Conservation (phyloP, 2,329 filamentous ascomycete genomes). For the Cladosporium sp. region DNA sequence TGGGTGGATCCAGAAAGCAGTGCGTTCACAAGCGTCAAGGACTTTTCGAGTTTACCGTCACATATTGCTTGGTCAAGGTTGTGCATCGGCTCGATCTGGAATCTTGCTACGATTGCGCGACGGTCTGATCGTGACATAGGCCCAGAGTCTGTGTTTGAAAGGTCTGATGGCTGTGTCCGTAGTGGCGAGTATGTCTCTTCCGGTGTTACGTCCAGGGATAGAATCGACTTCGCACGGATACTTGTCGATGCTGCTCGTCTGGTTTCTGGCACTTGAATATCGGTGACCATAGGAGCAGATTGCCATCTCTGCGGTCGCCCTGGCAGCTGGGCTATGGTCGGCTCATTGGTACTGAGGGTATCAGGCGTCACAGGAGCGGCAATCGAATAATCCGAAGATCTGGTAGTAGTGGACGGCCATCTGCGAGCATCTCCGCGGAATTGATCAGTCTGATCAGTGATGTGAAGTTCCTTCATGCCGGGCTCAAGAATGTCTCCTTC, state of each 20-base stretch:
- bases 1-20: not conserved
- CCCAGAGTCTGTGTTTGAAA: not conserved
- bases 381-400: not conserved
- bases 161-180: too few species aligned
- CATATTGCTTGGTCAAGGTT: not conserved
- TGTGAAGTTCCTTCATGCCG: not conserved
- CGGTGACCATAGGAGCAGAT: not conserved
- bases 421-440: not conserved
- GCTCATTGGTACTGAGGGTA: too few species aligned
- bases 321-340: not conserved
- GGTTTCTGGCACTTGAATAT: not conserved
- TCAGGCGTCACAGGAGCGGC: too few species aligned
- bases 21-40: not conserved
- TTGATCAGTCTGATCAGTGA: not conserved
- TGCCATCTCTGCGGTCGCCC: not conserved
- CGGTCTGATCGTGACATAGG: not conserved
- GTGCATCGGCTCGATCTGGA: constrained; percentile 1
- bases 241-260: not conserved
- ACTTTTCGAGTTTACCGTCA: not conserved
- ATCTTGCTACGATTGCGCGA: not conserved
- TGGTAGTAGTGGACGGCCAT: not conserved
- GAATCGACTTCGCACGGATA: not conserved
- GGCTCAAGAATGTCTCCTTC: not conserved
- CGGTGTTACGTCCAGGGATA: not conserved
- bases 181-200: not conserved